phyloP scores from a whole-genome alignment of 1,284 basidiomycete genomes.

The Cutaneotrichosporon sp. region DNA sequence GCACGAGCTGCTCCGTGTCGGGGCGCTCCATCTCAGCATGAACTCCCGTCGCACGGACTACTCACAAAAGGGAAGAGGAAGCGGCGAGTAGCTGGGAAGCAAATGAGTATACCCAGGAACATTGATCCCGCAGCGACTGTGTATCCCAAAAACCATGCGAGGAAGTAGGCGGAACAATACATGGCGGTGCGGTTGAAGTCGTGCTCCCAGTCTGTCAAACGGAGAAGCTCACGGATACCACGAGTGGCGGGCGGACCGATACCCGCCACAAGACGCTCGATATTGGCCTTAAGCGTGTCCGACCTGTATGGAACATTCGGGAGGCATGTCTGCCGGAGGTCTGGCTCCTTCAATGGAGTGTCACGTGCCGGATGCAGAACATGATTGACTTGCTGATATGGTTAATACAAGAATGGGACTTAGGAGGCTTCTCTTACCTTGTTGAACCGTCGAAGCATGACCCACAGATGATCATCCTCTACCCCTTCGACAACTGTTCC shows the following conservation, averaged over 20 bases:
- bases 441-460: constrained; percentile 48
- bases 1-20: background rate
- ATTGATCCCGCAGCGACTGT: constrained; percentile 47
- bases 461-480: constrained; percentile 49
- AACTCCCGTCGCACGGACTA: no score
- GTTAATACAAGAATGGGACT: background rate
- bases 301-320: constrained; percentile 40
- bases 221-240: constrained; percentile 52
- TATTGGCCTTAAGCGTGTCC: constrained; percentile 50
- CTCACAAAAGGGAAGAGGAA: constrained; percentile 53
- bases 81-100: constrained; percentile 51
- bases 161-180: constrained; percentile 52
- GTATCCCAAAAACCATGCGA: constrained; percentile 51
- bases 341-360: constrained; percentile 45
- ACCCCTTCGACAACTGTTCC: constrained; percentile 48
- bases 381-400: constrained; percentile 47
- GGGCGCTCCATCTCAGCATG: no score
- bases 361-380: constrained; percentile 40
- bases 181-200: constrained; percentile 51
- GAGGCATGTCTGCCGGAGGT: constrained; percentile 12
- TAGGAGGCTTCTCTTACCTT: constrained; percentile 28
- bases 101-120: constrained; percentile 50
- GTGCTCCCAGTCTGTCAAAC: constrained; percentile 51
- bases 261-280: constrained; percentile 55
- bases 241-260: constrained; percentile 52